A percentile compares a stretch with the other conserved stretches of the same genome.
phyloP scores from a whole-genome alignment of 2,329 filamentous ascomycete species.

The Truncatella angustata region DNA sequence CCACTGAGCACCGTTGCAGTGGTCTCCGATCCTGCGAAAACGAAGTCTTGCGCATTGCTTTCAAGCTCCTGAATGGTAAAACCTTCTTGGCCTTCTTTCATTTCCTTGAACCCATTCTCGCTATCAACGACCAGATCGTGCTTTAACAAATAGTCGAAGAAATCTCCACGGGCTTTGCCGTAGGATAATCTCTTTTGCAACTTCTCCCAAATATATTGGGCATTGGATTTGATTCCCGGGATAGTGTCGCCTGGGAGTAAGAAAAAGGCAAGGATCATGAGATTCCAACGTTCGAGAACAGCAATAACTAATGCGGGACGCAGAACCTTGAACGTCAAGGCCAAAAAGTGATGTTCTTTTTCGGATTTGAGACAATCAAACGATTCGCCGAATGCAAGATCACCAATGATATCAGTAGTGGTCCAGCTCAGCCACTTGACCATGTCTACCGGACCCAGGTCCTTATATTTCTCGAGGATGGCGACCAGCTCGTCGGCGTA shows the following conservation, averaged over 20 bases:
- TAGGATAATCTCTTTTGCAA: not conserved
- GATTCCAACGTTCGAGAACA: conserved; percentile 10
- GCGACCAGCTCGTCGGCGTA: conserved; percentile 9
- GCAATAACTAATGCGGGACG: conserved; percentile 5
- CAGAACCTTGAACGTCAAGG: conserved; percentile 5
- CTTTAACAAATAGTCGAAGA: conserved; percentile 3
- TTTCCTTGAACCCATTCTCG: not conserved
- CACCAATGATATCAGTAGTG: conserved; percentile 16
- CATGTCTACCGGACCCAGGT: conserved; percentile 13
- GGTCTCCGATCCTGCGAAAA: conserved; percentile 8
- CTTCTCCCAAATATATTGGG: not conserved
- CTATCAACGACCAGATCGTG: not conserved
- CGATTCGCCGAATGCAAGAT: conserved; percentile 15
- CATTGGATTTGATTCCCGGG: not conserved
- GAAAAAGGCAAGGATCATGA: not conserved
- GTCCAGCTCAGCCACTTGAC: conserved; percentile 14
- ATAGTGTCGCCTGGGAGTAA: not conserved
- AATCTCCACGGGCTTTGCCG: conserved; percentile 5
- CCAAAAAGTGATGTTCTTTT: conserved; percentile 11
- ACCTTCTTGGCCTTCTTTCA: conserved; percentile 6
- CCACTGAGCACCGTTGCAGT: conserved; percentile 13
- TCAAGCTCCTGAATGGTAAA: conserved; percentile 13
- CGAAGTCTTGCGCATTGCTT: not conserved
- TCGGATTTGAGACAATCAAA: conserved; percentile 13
- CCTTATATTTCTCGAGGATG: not conserved